Evolutionary conservation across 176 grass and related monocot species (phyloP).

Genomic region (Musa itinerans): DNA sequence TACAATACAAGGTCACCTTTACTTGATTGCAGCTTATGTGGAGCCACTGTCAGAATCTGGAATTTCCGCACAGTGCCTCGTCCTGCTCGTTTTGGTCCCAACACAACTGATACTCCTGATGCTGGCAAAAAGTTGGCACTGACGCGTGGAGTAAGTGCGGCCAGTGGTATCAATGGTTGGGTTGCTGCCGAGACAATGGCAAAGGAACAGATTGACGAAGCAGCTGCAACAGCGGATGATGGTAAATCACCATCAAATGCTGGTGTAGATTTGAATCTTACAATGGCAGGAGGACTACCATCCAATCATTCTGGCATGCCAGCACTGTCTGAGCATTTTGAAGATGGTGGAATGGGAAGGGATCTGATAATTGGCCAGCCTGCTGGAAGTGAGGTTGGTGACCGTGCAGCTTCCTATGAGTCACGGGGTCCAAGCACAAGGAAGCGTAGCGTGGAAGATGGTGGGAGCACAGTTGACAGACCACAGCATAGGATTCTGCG

Average conservation of each 20-base stretch:
- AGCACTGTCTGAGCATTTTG: conserved; percentile 33
- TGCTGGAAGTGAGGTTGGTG: conserved; percentile 95
- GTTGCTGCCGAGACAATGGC: conserved; percentile 37
- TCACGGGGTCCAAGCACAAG: conserved; percentile 82
- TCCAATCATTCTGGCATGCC: conserved; percentile 43
- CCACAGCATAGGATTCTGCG: conserved; percentile 55
- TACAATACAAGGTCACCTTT: conserved; percentile 80
- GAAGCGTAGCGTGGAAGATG: conserved; percentile 90
- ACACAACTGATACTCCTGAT: conserved; percentile 57
- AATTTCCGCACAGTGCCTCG: conserved; percentile 60
- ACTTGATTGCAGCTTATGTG: conserved; percentile 87
- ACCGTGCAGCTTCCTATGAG: conserved; percentile 81
- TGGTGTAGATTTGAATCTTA: conserved; percentile 83
- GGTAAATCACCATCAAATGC: conserved; percentile 62
- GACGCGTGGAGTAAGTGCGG: conserved; percentile 68
- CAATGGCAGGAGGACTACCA: conserved; percentile 76
- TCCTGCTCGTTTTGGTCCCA: conserved; percentile 46
- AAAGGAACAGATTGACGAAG: conserved; percentile 62
- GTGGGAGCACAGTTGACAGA: conserved; percentile 95
- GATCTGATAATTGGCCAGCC: conserved; percentile 96
- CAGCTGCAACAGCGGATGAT: conserved; percentile 49
- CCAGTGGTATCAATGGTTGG: conserved; percentile 87
- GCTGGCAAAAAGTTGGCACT: conserved; percentile 49
- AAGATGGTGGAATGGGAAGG: conserved; percentile 67
- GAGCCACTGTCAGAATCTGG: conserved; percentile 72